Evolutionary conservation across 225 moss, liverwort and hornwort species (phyloP), one percentile per base, ranked within the genome.

Genomic region (Climacium dendroides): DNA sequence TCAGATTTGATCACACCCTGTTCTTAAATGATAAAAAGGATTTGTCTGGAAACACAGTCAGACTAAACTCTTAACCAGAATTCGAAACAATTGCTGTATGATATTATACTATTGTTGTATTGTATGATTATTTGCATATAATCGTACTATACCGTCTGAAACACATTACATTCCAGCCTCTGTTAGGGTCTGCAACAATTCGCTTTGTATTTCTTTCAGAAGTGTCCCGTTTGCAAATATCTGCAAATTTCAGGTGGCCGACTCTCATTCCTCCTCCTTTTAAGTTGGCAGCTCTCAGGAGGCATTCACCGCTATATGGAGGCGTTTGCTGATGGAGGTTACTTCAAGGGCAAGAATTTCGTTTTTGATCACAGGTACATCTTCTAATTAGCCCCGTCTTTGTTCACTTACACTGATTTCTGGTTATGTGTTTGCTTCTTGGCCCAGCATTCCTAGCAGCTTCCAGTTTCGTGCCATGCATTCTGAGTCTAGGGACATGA

Each of bases 241-340:
- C 43, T 66, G 41, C 83, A 70, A 82, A 55, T 41, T 70, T 37
- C 52, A 74, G 41, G 35, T 77, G 37, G 47, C 53, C 37, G 77
- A 45, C 55, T 82, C 89, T 89, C 32, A 85, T 85, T 66, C 65
- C 19, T 50, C 62, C 53, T 88, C 54, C 59, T 73, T 81, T 72
- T 26, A 81, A 71, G 24, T 78, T 81, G 85, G 82, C 89, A 96
- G 96, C 93, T 99, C 72, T 95, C 96, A 60, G 99, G 99, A 74
- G 96, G 99, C 64, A 96, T 99, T 88, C 99, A 99, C 81, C 93
- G 97, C 67, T 99, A 99, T 79, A 86, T 99, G 93, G 99, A 99
- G 94, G 92, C 95, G 45, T 99, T 96, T 85, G 89, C 94, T 77
- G 95, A 96, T 89, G 98, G 98, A 67, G 98, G 98, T 63, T 99